Percentiles rank a stretch among this genome's conserved stretches.
Evolutionary conservation across 805 yeast species (phyloP).

Genomic region (Komagataella mondaviorum): DNA sequence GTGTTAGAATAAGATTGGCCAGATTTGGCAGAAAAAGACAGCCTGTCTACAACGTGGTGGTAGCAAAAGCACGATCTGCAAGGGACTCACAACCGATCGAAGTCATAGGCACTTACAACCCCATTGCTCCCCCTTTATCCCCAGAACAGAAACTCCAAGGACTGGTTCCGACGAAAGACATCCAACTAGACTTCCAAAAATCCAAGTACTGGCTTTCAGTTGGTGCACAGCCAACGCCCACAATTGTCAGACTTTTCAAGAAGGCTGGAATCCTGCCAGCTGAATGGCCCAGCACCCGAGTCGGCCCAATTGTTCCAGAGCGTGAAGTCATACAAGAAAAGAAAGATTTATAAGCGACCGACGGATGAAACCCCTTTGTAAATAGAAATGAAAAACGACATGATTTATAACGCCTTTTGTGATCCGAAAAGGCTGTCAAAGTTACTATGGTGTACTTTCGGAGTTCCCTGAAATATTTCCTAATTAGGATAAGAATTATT

Average conservation of each 20-base stretch:
- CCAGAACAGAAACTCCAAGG: slow-evolving; percentile 46
- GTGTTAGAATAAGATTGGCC: slow-evolving; percentile 80
- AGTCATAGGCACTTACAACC: slow-evolving; percentile 89
- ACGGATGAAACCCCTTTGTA: background rate
- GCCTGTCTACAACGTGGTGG: slow-evolving; percentile 89
- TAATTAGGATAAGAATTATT: background rate
- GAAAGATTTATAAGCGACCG: background rate
- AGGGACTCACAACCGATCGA: slow-evolving; percentile 84
- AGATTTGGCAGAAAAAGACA: slow-evolving; percentile 82
- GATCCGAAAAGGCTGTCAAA: background rate
- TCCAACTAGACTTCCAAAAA: slow-evolving; percentile 74
- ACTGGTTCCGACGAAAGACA: slow-evolving; percentile 54
- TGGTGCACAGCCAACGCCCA: slow-evolving; percentile 87
- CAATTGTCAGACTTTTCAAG: slow-evolving; percentile 64
- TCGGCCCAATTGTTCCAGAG: slow-evolving; percentile 9
- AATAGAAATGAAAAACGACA: background rate
- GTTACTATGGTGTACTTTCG: background rate
- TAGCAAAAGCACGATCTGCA: slow-evolving; percentile 63
- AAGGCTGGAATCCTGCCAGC: slow-evolving; percentile 61
- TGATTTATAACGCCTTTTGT: background rate
- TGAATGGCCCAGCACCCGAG: slow-evolving; percentile 40
- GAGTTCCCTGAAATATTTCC: background rate
- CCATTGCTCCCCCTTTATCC: slow-evolving; percentile 58
- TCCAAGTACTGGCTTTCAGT: slow-evolving; percentile 95
- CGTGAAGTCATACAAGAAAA: slow-evolving; percentile 7